Conservation (phyloP, 495 filamentous ascomycete genomes). For the Xylaria bambusicola region DNA sequence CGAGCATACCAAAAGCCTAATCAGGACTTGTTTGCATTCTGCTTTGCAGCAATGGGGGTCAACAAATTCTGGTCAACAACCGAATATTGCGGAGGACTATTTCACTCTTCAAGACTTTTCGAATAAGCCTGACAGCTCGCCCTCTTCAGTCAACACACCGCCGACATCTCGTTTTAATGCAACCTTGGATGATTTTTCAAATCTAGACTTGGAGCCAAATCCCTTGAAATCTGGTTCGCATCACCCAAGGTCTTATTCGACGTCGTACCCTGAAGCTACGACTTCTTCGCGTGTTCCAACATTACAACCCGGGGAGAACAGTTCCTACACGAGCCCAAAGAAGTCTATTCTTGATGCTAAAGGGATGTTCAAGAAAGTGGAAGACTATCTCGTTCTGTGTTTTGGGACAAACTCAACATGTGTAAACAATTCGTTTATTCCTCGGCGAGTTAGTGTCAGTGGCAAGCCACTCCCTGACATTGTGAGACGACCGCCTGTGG, state of each 20-base stretch:
- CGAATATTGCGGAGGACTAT: conserved; percentile 19
- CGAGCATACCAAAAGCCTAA: conserved; percentile 28
- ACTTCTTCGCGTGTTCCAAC: conserved; percentile 23
- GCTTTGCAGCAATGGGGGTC: conserved; percentile 28
- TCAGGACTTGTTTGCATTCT: conserved; percentile 28
- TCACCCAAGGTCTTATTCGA: conserved; percentile 39
- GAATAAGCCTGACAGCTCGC: conserved; percentile 23
- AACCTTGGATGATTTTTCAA: conserved; percentile 28
- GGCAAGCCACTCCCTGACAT: conserved; percentile 27
- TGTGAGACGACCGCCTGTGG: conserved; percentile 21
- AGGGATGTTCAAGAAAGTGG: conserved; percentile 67
- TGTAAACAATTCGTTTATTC: conserved; percentile 72
- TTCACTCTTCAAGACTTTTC: conserved; percentile 16
- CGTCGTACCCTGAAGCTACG: conserved; percentile 41
- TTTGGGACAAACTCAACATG: conserved; percentile 71
- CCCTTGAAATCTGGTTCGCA: conserved; percentile 27
- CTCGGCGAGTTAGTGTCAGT: conserved; percentile 41
- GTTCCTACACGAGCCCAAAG: conserved; percentile 19
- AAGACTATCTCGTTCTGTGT: conserved; percentile 70
- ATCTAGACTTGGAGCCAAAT: conserved; percentile 33
- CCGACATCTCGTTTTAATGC: conserved; percentile 26
- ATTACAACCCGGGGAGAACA: conserved; percentile 3
- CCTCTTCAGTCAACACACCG: conserved; percentile 24
- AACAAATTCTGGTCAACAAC: conserved; percentile 3
- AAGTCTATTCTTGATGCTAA: conserved; percentile 33